Evolutionary conservation across 305 asterid species (phyloP).

Genomic region (Fraxinus nigra): DNA sequence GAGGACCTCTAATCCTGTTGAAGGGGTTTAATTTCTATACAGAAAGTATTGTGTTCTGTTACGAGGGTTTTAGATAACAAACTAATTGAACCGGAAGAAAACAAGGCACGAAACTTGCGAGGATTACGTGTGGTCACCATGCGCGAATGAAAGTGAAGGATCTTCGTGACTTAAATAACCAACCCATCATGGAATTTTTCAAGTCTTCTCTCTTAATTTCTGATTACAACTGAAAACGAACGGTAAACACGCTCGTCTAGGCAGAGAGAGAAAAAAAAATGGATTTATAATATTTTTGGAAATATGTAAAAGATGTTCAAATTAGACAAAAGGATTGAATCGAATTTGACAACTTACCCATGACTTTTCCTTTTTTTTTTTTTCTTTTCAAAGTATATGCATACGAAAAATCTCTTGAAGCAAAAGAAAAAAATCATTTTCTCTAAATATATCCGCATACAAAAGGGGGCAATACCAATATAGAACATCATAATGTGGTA

Average conservation of each 20-base stretch:
- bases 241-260: neutral
- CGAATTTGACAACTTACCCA: neutral
- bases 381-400: neutral
- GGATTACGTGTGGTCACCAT: neutral
- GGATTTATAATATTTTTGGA: neutral
- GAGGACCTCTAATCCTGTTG: neutral
- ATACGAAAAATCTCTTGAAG: neutral
- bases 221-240: neutral
- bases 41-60: neutral
- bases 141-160: neutral
- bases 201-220: neutral
- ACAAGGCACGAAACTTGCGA: neutral
- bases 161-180: neutral
- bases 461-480: neutral
- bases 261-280: neutral
- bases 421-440: too few relatives aligned
- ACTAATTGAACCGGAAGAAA: neutral
- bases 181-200: neutral
- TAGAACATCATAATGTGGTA: neutral
- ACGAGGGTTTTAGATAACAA: neutral
- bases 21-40: conserved; percentile 1
- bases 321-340: neutral
- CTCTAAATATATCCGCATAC: neutral
- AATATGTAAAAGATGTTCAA: neutral
- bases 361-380: too few relatives aligned